A percentile compares a stretch with the other conserved stretches of the same genome.
Conservation (phyloP, 176 grass and related monocot genomes). For the Tillandsia fasciculata region DNA sequence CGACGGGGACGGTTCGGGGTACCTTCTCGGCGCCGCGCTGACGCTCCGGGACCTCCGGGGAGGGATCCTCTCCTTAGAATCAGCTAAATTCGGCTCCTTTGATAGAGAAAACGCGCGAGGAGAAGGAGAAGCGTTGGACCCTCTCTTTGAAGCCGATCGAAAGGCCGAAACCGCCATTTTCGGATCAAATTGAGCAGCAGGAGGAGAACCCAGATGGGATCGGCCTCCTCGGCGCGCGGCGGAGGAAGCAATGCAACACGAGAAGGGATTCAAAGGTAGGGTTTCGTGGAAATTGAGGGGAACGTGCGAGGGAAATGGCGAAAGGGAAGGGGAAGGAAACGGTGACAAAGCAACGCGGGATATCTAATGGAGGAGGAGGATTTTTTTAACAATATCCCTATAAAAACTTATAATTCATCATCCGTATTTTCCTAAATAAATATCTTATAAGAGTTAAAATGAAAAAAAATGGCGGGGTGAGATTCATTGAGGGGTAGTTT, state of each 20-base stretch:
- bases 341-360: not conserved
- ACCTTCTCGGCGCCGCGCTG: constrained; percentile 15
- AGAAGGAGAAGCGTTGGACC: constrained; percentile 8
- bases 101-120: constrained; percentile 17
- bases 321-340: not conserved
- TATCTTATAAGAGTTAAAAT: no score
- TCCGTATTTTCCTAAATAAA: no score
- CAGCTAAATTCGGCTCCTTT: constrained; percentile 12
- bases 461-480: not conserved
- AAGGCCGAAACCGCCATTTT: constrained; percentile 29
- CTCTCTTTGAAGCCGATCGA: constrained; percentile 36
- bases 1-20: not conserved
- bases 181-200: not conserved
- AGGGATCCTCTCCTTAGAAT: constrained; percentile 23
- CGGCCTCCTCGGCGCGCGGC: not conserved
- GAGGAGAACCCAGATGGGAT: not conserved
- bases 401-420: no score
- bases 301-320: not conserved
- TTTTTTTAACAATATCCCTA: no score
- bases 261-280: not conserved
- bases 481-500: not conserved
- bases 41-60: constrained; percentile 33
- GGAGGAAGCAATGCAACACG: not conserved
- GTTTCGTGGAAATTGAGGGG: not conserved
- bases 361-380: no score